These are phyloP conservation scores for Quercus suber DNA, from an alignment of 306 rosid species.

Conservation along the genomic window DNA sequence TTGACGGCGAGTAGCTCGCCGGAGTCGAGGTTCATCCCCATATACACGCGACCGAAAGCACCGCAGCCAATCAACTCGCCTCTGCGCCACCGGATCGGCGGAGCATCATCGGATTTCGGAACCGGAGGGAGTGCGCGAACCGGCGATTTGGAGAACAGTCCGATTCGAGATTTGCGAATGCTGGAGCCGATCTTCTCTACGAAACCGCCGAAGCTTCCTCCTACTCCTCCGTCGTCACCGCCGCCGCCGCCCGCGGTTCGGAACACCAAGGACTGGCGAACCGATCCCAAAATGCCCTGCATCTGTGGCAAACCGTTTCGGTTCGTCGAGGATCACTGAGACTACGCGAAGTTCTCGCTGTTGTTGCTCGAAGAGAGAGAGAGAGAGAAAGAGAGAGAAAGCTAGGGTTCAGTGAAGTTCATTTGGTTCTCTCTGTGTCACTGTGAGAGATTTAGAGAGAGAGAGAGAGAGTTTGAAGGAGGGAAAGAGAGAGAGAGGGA, in stretches of 20 bases:
- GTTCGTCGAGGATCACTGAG: not conserved
- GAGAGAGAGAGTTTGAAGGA: conserved; percentile 16
- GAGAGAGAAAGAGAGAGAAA: no score
- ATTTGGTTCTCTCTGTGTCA: not conserved
- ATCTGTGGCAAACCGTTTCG: conserved; percentile 22
- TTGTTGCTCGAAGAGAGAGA: not conserved
- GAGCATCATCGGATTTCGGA: conserved; percentile 22
- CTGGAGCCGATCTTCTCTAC: conserved; percentile 73
- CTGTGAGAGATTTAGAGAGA: not conserved
- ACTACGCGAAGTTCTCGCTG: not conserved
- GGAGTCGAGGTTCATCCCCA: conserved; percentile 95
- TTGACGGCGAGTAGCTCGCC: conserved; percentile 94
- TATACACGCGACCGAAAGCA: conserved; percentile 84
- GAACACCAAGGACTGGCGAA: conserved; percentile 79
- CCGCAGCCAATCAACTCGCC: conserved; percentile 90
- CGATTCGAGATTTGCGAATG: conserved; percentile 74
- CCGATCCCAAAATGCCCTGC: conserved; percentile 77
- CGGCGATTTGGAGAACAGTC: conserved; percentile 48
- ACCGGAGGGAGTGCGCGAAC: conserved; percentile 40
- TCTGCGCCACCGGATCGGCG: conserved; percentile 85
- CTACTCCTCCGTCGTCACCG: not conserved
- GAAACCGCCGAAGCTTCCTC: conserved; percentile 48
- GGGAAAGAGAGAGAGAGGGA: not conserved
- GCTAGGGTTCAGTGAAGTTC: conserved; percentile 29
- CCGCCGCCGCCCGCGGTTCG: conserved; percentile 40